Base-by-base conservation (phyloP, 345 rosid species). In the Hevea brasiliensis region DNA sequence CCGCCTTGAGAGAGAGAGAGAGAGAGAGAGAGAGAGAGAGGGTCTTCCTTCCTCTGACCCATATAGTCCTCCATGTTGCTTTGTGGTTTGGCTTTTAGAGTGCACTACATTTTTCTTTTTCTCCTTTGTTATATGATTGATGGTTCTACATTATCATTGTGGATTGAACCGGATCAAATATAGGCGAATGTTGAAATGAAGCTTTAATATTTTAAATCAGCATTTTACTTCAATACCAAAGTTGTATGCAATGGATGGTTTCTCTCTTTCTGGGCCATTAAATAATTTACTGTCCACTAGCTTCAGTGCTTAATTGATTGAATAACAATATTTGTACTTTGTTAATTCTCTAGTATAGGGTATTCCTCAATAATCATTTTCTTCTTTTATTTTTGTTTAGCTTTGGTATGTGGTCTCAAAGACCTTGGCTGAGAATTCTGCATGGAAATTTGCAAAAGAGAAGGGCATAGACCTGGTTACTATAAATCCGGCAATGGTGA, bases 401-500 rank as follows among this genome's bases (percentile, higher is more conserved):
- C 85, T 86, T 10, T 92, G 98, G 98, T 87, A 94, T 72, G 89
- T 86, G 71, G 88, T 94, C 41, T 92, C 98, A 3, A 94, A 92
- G 87, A 87, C 94, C 54, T 72, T n/a, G n/a, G n/a, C n/a, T n/a
- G n/a, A n/a, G n/a, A n/a, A n/a, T n/a, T n/a, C n/a, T n/a, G n/a
- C n/a, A 14, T 92, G 97, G 98, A 87, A 90, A 44, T 86, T 92
- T 57, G 89, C 90, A 13, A 86, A 90, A 77, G 94, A 94, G 73
- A 92, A 86, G 67, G 85, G 84, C 27, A 65, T 94, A 12, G 97
- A 90, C 77, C 26, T 90, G 83, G 91, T 94, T 83, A 50, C 89
- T 20, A 86, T 90, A 69, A 92, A 90, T 78, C 94, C 98, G 60
- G 94, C 93, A 17, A 92, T 94, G 96, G 98, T 94, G 68, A 88